Base-by-base conservation (phyloP, 768 basidiomycete genomes). In the Kwoniella shandongensis region DNA sequence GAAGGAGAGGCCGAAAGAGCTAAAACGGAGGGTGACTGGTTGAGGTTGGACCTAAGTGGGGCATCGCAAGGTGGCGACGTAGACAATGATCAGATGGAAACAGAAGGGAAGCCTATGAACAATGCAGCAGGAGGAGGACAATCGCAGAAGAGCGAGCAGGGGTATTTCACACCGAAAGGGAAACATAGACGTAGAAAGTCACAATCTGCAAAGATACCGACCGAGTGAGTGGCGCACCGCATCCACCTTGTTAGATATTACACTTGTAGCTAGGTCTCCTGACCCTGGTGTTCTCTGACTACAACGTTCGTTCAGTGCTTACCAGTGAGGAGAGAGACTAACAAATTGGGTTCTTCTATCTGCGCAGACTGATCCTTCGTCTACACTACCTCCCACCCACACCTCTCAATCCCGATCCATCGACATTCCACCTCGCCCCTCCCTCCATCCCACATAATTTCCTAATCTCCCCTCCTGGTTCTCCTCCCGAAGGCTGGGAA, bases 401-500 rank as follows among this genome's bases (percentile, higher is more conserved):
- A 22, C 62, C 64, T 2, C 61, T 69, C 17, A 27, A 69, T 63
- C 42, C 66, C 62, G 62, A 66, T 48, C 71, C 56, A 44, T 47
- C 62, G 20, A 47, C 36, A 25, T 79, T 81, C 65, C 84, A 86
- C 67, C 82, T 93, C 32, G 83, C 81, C 39, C 91, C 92, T 0
- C 94, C 94, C 0, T 78, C 82, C 0, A 65, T 86, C 36, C 88
- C 92, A 66, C 91, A 91, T 78, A 98, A 98, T 78, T 98, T 97
- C 78, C 82, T 99, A 44, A 93, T 99, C 62, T 98, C 96, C 0
- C 96, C 96, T 0, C 96, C 96, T 3, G 96, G 96, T 4, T 96
- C 92, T 0, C 96, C 96, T 0, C 96, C 96, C 0, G 86, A 93
- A 1, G 96, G 93, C 2, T 99, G 96, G 96, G 91, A 96, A 71